phyloP scores from a whole-genome alignment of 805 yeast species.

The Saccharomycopsis capsularis region DNA sequence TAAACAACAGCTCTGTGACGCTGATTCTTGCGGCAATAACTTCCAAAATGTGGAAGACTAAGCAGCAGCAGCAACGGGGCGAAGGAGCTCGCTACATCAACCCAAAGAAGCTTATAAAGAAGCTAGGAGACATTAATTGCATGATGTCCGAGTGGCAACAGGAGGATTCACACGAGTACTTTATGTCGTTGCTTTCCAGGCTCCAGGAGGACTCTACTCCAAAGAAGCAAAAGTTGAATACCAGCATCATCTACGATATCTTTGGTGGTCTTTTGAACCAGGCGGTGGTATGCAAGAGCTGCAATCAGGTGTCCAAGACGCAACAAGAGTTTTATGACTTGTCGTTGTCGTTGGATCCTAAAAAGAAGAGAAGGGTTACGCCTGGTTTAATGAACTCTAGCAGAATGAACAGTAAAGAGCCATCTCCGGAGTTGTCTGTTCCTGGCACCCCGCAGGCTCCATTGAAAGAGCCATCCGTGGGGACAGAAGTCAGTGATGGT shows the following conservation, averaged over 20 bases:
- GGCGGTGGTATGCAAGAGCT: conserved; percentile 72
- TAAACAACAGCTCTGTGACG: conserved; percentile 55
- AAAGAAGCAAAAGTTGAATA: conserved; percentile 70
- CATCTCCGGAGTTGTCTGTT: conserved; percentile 11
- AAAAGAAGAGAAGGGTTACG: conserved; percentile 35
- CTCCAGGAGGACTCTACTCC: conserved; percentile 92
- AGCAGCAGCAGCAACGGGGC: too few relatives aligned
- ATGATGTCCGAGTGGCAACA: conserved; percentile 98
- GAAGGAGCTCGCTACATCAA: conserved; percentile 48
- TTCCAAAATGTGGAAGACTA: conserved; percentile 54
- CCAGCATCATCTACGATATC: conserved; percentile 81
- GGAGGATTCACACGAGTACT: conserved; percentile 96
- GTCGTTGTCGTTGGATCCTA: conserved; percentile 65
- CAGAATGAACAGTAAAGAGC: conserved; percentile 14
- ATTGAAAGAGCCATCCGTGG: too few relatives aligned
- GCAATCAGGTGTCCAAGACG: conserved; percentile 79
- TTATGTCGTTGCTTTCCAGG: conserved; percentile 83
- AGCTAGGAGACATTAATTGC: conserved; percentile 79
- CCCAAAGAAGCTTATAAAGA: conserved; percentile 65
- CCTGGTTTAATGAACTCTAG: conserved; percentile 11
- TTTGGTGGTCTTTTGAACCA: conserved; percentile 90
- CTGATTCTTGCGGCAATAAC: conserved; percentile 62
- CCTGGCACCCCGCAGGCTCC: too few relatives aligned
- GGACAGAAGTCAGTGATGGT: neutral
- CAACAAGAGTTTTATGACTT: conserved; percentile 92